Percentiles rank a stretch among this genome's conserved stretches.
Evolutionary conservation across 768 basidiomycete species (phyloP).

Genomic region (Paxillus involutus): DNA sequence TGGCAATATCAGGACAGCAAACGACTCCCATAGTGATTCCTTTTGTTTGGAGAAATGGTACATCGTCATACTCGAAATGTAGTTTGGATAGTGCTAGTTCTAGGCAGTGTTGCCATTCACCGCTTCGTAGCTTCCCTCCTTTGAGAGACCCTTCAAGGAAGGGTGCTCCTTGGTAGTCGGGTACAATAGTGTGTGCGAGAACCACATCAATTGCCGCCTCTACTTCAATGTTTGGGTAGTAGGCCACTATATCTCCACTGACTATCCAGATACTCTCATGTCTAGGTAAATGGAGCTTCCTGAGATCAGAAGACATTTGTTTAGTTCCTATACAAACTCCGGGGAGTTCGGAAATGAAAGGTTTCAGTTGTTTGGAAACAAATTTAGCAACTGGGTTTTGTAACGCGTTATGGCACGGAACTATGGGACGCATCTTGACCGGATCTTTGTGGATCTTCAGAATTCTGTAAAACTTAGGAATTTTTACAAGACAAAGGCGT

Average conservation of each 20-base stretch:
- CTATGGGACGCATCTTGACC: slow-evolving; percentile 5
- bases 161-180: neutral
- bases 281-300: neutral
- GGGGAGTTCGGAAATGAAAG: neutral
- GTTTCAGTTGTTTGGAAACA: too few relatives aligned
- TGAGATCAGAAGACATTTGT: neutral
- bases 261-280: neutral
- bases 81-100: neutral
- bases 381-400: too few relatives aligned
- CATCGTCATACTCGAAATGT: slow-evolving; percentile 1
- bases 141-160: neutral
- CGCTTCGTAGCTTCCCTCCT: neutral
- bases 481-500: too few relatives aligned
- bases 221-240: slow-evolving; percentile 2
- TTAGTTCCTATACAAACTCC: neutral
- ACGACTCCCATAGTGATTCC: slow-evolving; percentile 18
- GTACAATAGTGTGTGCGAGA: too few relatives aligned
- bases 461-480: too few relatives aligned
- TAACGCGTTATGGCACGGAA: neutral
- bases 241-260: slow-evolving; percentile 6
- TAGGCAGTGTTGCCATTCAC: too few relatives aligned
- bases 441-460: slow-evolving; percentile 3
- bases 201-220: neutral
- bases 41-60: slow-evolving; percentile 3
- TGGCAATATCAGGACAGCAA: slow-evolving; percentile 11